Evolutionary conservation across 108 stramenopile genomes (phyloP).

Genomic region (Cylindrotheca closterium): DNA sequence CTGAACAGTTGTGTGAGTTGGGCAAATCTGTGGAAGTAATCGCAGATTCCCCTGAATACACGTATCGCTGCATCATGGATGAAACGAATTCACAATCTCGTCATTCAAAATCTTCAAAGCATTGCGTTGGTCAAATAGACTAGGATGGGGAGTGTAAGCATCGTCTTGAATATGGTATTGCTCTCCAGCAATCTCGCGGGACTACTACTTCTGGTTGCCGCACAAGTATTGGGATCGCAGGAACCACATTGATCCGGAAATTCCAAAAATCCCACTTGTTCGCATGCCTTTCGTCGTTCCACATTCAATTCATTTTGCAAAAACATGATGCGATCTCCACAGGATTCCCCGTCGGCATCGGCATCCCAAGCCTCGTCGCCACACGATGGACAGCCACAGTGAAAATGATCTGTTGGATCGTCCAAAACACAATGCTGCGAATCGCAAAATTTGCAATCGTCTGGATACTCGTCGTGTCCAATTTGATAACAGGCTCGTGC

Average conservation of each 20-base stretch:
- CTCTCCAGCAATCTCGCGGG: neutral
- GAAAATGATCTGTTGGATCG: too few species aligned
- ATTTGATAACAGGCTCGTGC: neutral
- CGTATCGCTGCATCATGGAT: too few species aligned
- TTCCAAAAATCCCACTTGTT: conserved; percentile 3
- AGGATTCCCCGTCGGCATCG: conserved; percentile 51
- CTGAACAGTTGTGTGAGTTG: too few species aligned
- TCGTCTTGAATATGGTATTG: too few species aligned
- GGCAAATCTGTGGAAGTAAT: too few species aligned
- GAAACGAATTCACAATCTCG: too few species aligned
- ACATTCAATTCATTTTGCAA: conserved; percentile 44
- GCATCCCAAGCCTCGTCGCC: conserved; percentile 41
- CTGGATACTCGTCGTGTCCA: neutral
- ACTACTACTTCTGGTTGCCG: neutral
- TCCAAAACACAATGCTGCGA: neutral
- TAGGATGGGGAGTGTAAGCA: too few species aligned
- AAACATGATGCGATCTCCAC: conserved; percentile 64
- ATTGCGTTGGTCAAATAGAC: too few species aligned
- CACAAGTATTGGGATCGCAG: conserved; percentile 8
- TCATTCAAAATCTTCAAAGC: too few species aligned
- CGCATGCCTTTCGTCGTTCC: conserved; percentile 30
- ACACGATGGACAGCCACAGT: conserved; percentile 58
- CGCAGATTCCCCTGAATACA: too few species aligned
- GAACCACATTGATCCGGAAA: conserved; percentile 14
- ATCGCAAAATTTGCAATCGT: neutral